Evolutionary conservation across 2,329 filamentous ascomycete genomes (phyloP).

Genomic region (Epichloe aotearoae): DNA sequence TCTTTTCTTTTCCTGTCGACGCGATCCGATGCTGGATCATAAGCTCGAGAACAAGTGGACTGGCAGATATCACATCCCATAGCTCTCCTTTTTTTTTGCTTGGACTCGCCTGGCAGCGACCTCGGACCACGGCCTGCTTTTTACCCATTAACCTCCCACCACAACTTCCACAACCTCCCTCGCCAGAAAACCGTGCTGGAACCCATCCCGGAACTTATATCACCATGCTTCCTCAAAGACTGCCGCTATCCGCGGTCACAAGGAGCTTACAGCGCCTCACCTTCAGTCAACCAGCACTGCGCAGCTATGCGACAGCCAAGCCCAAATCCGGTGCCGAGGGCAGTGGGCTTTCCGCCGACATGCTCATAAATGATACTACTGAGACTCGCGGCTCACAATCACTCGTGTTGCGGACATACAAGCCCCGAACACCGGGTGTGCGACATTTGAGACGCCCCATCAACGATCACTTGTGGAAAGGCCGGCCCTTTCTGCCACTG

Average conservation of each 20-base stretch:
- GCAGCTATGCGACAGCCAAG: slow-evolving; percentile 19
- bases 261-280: slow-evolving; percentile 17
- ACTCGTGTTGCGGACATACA: slow-evolving; percentile 66
- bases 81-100: neutral
- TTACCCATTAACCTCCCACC: neutral
- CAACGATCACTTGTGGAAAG: slow-evolving; percentile 96
- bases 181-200: neutral
- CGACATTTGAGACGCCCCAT: slow-evolving; percentile 84
- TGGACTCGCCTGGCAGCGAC: neutral
- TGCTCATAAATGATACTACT: slow-evolving; percentile 5
- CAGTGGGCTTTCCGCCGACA: slow-evolving; percentile 10
- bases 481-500: slow-evolving; percentile 65
- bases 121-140: neutral
- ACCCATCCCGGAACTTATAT: neutral
- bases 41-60: neutral
- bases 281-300: slow-evolving; percentile 13
- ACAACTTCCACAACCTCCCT: neutral
- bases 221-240: slow-evolving; percentile 19
- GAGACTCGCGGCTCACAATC: slow-evolving; percentile 19
- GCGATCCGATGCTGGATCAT: neutral
- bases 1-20: neutral
- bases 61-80: neutral
- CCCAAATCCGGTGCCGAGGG: slow-evolving; percentile 9
- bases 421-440: slow-evolving; percentile 81
- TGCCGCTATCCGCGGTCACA: slow-evolving; percentile 17